Base-by-base conservation (phyloP, 2,329 filamentous ascomycete species). In the Chaetomium strumarium region DNA sequence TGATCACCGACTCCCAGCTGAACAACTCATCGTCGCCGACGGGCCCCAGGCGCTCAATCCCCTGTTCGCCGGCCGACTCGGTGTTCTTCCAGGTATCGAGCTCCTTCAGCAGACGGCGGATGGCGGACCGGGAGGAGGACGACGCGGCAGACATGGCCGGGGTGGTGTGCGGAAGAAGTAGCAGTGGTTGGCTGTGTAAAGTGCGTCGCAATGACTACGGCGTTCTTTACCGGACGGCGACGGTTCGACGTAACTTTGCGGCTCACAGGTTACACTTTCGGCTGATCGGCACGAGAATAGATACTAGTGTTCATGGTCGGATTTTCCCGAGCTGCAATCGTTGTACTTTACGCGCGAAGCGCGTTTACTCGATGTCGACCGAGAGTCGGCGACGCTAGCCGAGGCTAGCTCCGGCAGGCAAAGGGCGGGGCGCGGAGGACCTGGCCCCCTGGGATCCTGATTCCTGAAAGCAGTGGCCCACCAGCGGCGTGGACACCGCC, bases 31-130 rank as follows among this genome's bases (percentile, higher is more conserved):
- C 74, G 55, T 80, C 79, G 57, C 64, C 66, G 36, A 74, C 70
- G 19, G 80, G 78, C 0, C 78, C 79, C 5, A 84, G 75, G 12
- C 80, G 73, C 69, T 83, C 79, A 59, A 84, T 79, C 41, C 79
- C 79, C 58, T 66, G 66, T 62, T 80, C 78, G 38, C 71, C 66
- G 42, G 67, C 65, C 56, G 71, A 66, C 63, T 82, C 79, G 55
- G 66, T 67, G 58, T 72, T 70, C 59, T 71, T 70, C 77, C 75
- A 81, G 34, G 68, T 70, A 31, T 76, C 74, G 48, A 84, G 70
- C 66, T 85, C 81, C 62, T 77, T 78, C 56, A 83, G 66, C 55
- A 85, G 73, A 20, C 81, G 76, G 63, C 77, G 78, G 31, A 76
- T 72, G 19, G 80, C 79, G 58, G 68, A 73, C 59, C 74, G 74